phyloP scores from a whole-genome alignment of 495 filamentous ascomycete genomes.

The Penicillium tannophilum region DNA sequence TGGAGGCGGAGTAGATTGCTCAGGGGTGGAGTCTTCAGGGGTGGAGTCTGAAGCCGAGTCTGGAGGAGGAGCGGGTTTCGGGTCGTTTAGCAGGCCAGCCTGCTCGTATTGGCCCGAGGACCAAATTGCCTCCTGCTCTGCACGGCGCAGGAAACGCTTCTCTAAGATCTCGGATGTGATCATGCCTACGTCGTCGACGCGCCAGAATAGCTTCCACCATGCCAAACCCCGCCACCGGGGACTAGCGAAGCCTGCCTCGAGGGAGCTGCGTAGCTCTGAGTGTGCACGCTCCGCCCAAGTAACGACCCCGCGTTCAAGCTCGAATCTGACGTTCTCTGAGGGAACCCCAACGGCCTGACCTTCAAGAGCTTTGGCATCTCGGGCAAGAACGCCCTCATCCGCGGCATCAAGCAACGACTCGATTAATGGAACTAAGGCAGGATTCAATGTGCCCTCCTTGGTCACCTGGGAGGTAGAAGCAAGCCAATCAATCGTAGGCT shows the following conservation, averaged over 20 bases:
- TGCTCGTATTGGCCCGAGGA: constrained; percentile 79
- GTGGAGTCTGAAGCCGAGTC: constrained; percentile 15
- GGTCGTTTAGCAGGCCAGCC: constrained; percentile 54
- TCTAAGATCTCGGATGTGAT: constrained; percentile 76
- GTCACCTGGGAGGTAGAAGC: constrained; percentile 46
- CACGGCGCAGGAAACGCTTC: constrained; percentile 68
- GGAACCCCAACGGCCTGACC: constrained; percentile 38
- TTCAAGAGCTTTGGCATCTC: constrained; percentile 46
- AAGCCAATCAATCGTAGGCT: constrained; percentile 69
- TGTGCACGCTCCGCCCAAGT: constrained; percentile 80
- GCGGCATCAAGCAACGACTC: constrained; percentile 64
- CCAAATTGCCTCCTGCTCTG: constrained; percentile 76
- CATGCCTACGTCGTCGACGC: constrained; percentile 85
- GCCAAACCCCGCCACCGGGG: constrained; percentile 70
- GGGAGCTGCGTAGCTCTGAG: constrained; percentile 74
- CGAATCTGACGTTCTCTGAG: constrained; percentile 42
- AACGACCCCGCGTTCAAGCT: constrained; percentile 59
- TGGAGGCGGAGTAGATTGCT: constrained; percentile 23
- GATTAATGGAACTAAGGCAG: constrained; percentile 65
- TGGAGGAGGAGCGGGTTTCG: constrained; percentile 13
- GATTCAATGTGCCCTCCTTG: constrained; percentile 52
- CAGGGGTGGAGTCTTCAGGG: constrained; percentile 13
- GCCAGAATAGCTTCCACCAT: constrained; percentile 97
- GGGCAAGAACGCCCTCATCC: constrained; percentile 51
- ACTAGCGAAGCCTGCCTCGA: constrained; percentile 72